Conservation (phyloP, 306 rosid species). For the Vigna radiata region DNA sequence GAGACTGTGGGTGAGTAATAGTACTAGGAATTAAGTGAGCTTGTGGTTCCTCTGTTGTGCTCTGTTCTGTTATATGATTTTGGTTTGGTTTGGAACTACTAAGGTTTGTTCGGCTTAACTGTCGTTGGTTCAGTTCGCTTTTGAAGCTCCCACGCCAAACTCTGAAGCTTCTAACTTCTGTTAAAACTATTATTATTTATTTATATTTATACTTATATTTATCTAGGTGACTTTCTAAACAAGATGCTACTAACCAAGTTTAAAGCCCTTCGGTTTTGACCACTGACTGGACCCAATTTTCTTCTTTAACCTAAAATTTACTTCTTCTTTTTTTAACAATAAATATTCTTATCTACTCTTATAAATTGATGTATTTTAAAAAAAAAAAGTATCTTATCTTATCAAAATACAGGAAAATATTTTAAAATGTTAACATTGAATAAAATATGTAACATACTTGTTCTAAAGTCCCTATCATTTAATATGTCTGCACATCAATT, state of each 20-base stretch:
- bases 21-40: background rate
- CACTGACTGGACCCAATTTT: conserved; percentile 6
- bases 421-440: no score
- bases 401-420: no score
- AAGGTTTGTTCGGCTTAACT: conserved; percentile 48
- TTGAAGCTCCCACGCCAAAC: conserved; percentile 46
- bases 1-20: background rate
- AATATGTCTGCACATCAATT: no score
- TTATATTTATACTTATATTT: no score
- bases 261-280: conserved; percentile 33
- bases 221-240: conserved; percentile 40
- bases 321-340: background rate
- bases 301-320: background rate
- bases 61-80: background rate
- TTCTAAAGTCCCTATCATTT: no score
- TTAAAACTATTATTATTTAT: conserved; percentile 34
- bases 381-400: no score
- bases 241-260: conserved; percentile 34
- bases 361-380: no score
- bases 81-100: conserved; percentile 11
- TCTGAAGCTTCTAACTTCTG: conserved; percentile 37
- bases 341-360: background rate
- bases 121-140: conserved; percentile 55
- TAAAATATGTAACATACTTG: no score
- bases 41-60: background rate